A percentile compares a stretch with the other conserved stretches of the same genome.
phyloP scores from a whole-genome alignment of 2,329 filamentous ascomycete species.

The Ampelomyces quisqualis region DNA sequence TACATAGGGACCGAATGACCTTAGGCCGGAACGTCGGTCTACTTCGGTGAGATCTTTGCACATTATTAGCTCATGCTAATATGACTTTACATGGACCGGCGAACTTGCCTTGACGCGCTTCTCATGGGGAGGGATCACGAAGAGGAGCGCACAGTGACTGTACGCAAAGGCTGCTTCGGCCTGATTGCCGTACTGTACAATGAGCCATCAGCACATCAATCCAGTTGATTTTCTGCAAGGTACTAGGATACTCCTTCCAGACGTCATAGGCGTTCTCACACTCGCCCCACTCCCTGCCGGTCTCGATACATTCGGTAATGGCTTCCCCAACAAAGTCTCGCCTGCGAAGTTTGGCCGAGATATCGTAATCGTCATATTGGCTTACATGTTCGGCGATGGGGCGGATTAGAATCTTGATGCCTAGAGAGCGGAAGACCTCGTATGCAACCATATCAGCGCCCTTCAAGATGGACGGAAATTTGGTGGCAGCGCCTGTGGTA shows the following conservation, averaged over 20 bases:
- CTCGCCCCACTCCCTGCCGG: background rate
- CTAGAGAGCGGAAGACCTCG: constrained; percentile 36
- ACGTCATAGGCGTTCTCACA: background rate
- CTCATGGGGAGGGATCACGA: background rate
- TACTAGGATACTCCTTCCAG: background rate
- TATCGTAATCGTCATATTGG: background rate
- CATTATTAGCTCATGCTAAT: too few species aligned
- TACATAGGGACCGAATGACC: too few species aligned
- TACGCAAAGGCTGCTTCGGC: constrained; percentile 2
- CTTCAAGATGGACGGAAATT: constrained; percentile 48
- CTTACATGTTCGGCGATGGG: background rate
- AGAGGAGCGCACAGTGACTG: background rate
- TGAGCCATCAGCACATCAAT: background rate
- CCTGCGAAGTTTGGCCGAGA: background rate
- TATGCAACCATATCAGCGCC: constrained; percentile 51
- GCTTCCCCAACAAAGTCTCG: background rate
- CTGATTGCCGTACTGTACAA: constrained; percentile 20
- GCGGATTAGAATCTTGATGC: constrained; percentile 21
- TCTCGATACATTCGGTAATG: background rate
- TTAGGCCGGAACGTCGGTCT: too few species aligned
- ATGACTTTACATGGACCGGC: too few species aligned
- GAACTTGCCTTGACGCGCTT: background rate
- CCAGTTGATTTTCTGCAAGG: constrained; percentile 3
- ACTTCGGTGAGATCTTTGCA: too few species aligned
- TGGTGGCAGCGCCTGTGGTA: constrained; percentile 15